Evolutionary conservation across 129 eudicot species (phyloP).

Genomic region (Solidago caesia): DNA sequence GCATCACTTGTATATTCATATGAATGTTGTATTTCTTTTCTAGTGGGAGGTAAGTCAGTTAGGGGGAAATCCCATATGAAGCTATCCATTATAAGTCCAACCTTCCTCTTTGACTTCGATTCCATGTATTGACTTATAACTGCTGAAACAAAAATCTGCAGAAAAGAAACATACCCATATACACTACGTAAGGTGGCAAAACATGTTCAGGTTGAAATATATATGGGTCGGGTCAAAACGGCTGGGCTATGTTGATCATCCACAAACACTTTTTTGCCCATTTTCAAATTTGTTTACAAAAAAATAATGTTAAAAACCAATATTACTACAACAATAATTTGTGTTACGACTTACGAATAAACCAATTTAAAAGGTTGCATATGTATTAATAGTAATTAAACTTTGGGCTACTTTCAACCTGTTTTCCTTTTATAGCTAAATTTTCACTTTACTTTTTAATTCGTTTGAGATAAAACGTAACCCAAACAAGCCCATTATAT

Average conservation of each 20-base stretch:
- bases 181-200: neutral
- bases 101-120: slow-evolving; percentile 55
- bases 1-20: slow-evolving; percentile 22
- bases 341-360: neutral
- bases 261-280: neutral
- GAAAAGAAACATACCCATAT: neutral
- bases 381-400: neutral
- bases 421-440: neutral
- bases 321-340: neutral
- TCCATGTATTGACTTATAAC: slow-evolving; percentile 60
- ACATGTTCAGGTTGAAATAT: neutral
- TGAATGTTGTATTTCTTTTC: slow-evolving; percentile 26
- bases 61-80: slow-evolving; percentile 56
- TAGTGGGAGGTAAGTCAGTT: slow-evolving; percentile 21
- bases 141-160: slow-evolving; percentile 62
- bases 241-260: neutral
- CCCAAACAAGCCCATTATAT: neutral
- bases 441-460: neutral
- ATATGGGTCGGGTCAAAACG: neutral
- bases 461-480: neutral
- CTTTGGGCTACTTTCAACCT: neutral
- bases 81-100: slow-evolving; percentile 38
- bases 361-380: slow-evolving; percentile 2
- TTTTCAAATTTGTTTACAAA: neutral
- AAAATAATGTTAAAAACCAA: neutral